Conservation (phyloP, 495 filamentous ascomycete genomes). For the Opeltia flavorubescens region DNA sequence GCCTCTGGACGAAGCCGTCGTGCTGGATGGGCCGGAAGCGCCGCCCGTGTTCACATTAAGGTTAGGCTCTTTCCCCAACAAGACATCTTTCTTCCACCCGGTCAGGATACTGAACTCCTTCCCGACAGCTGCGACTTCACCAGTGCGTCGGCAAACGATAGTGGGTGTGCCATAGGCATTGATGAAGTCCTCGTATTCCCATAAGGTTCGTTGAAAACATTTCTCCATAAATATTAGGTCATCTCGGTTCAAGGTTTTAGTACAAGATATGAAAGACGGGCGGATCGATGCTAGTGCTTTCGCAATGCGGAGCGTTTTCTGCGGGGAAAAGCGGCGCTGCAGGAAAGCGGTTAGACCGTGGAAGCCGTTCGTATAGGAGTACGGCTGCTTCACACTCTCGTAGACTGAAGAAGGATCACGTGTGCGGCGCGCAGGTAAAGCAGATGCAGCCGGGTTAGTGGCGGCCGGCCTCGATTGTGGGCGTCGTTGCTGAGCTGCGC, state of each 20-base stretch:
- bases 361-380: conserved; percentile 78
- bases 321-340: conserved; percentile 54
- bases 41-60: conserved; percentile 68
- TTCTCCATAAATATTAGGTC: conserved; percentile 97
- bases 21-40: conserved; percentile 11
- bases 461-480: conserved; percentile 28
- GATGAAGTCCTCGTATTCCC: conserved; percentile 86
- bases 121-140: conserved; percentile 80
- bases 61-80: conserved; percentile 79
- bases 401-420: conserved; percentile 78
- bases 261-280: conserved; percentile 82
- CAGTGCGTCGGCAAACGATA: conserved; percentile 80
- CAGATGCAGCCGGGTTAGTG: conserved; percentile 27
- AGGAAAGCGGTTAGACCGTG: conserved; percentile 77
- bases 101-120: conserved; percentile 92
- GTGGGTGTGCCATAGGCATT: conserved; percentile 76
- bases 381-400: conserved; percentile 73
- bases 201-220: conserved; percentile 82
- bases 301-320: conserved; percentile 63
- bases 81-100: conserved; percentile 83
- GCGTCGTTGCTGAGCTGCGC: conserved; percentile 24
- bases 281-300: conserved; percentile 79
- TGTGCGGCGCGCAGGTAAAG: conserved; percentile 36
- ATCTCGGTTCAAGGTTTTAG: conserved; percentile 62
- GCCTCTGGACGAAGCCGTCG: conserved; percentile 25